These are phyloP conservation scores for Turnera subulata DNA, from an alignment of 345 rosid species.

Conservation along the genomic window DNA sequence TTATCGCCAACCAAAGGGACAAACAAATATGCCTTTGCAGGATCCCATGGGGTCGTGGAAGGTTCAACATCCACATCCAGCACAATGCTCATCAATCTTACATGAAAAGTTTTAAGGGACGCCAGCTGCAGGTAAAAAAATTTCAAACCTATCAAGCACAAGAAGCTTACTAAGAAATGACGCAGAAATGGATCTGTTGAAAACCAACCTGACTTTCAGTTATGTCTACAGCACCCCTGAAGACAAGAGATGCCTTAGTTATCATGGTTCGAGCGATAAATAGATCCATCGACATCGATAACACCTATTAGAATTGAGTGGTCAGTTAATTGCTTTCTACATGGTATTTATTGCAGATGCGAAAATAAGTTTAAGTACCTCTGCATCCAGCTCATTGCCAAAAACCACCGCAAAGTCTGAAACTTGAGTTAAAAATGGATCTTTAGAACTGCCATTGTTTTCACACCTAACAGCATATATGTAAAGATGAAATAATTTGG, in stretches of 20 bases:
- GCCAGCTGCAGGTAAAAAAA: slow-evolving; percentile 67
- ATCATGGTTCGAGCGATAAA: slow-evolving; percentile 98
- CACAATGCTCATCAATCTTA: slow-evolving; percentile 96
- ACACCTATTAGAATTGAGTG: slow-evolving; percentile 53
- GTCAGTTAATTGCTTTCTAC: slow-evolving; percentile 8
- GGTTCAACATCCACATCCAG: slow-evolving; percentile 99
- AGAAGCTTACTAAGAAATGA: not conserved
- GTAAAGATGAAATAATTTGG: slow-evolving; percentile 56
- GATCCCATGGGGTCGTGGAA: slow-evolving; percentile 99
- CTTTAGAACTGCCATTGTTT: slow-evolving; percentile 68
- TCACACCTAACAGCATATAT: slow-evolving; percentile 72
- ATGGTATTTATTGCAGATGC: not conserved
- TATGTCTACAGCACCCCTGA: slow-evolving; percentile 60
- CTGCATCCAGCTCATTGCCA: slow-evolving; percentile 99
- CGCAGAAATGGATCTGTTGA: not conserved
- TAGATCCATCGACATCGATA: slow-evolving; percentile 99
- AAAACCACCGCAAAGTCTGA: slow-evolving; percentile 86
- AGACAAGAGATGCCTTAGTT: slow-evolving; percentile 94
- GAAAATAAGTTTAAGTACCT: slow-evolving; percentile 44
- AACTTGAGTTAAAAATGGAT: slow-evolving; percentile 80
- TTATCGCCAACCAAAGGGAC: slow-evolving; percentile 80
- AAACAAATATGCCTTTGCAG: slow-evolving; percentile 95
- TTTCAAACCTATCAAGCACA: not conserved
- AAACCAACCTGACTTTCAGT: slow-evolving; percentile 74
- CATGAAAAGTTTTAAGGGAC: slow-evolving; percentile 86